Conservation (phyloP, 768 basidiomycete species). For the Termitomyces sp. region DNA sequence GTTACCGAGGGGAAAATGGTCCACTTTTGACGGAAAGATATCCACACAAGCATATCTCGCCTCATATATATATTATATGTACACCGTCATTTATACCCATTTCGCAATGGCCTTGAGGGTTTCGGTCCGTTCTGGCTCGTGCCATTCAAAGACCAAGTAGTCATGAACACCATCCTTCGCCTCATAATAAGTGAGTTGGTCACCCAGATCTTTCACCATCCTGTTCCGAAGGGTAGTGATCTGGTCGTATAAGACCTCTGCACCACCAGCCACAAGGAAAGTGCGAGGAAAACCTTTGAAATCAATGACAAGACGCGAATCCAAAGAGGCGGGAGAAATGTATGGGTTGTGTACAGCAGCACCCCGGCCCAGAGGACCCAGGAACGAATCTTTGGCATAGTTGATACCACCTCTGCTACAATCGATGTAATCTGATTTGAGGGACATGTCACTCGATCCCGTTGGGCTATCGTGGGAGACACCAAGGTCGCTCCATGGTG, state of each 20-base stretch:
- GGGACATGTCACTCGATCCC: conserved; percentile 35
- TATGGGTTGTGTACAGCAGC: conserved; percentile 50
- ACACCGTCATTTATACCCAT: conserved; percentile 35
- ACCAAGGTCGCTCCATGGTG: conserved; percentile 56
- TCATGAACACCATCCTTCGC: conserved; percentile 55
- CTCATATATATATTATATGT: not conserved
- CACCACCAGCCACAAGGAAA: conserved; percentile 57
- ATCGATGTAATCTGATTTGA: conserved; percentile 37
- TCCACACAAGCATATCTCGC: not conserved
- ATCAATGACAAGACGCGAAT: conserved; percentile 31
- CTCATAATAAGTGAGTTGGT: conserved; percentile 48
- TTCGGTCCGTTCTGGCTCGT: conserved; percentile 52
- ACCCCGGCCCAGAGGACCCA: conserved; percentile 46
- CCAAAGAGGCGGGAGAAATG: conserved; percentile 56
- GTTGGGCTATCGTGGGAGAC: conserved; percentile 36
- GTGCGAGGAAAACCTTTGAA: conserved; percentile 63
- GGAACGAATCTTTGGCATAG: conserved; percentile 41
- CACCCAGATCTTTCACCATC: conserved; percentile 52
- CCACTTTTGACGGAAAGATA: not conserved
- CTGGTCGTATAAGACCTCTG: conserved; percentile 57
- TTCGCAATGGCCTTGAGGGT: conserved; percentile 47
- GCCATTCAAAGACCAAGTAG: conserved; percentile 47
- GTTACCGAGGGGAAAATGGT: not conserved
- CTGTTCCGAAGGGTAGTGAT: conserved; percentile 42
- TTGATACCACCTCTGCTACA: conserved; percentile 6